Base-by-base conservation (phyloP, 371 early-diverging fungal species). In the Catenaria anguillulae region DNA sequence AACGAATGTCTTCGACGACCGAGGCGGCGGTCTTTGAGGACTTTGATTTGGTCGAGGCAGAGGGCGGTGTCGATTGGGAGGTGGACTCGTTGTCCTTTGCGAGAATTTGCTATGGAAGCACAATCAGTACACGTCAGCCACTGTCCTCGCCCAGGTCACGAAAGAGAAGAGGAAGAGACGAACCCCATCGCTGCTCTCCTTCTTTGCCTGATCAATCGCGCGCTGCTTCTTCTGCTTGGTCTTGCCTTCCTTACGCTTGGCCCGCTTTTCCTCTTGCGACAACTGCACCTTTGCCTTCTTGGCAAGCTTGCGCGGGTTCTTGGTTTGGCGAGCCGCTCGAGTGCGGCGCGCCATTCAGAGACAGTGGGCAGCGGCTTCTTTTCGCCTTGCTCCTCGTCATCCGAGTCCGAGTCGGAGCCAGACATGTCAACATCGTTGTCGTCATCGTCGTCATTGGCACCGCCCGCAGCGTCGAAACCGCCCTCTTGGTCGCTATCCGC, bases 1-100 rank as follows among this genome's bases (percentile, higher is more conserved):
- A 89, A 58, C 71, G 71, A 2, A 86, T 68, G 62, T 79, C 80
- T 29, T 77, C 80, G 34, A 0, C 21, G 58, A 58, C 29, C 2
- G 8, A 13, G 17, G n/a, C 31, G 0, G 58, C 58, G n/a, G n/a
- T n/a, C n/a, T n/a, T n/a, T n/a, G n/a, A n/a, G n/a, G n/a, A n/a
- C n/a, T n/a, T n/a, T n/a, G n/a, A n/a, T n/a, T n/a, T n/a, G n/a
- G n/a, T n/a, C n/a, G n/a, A n/a, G n/a, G n/a, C n/a, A n/a, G n/a
- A n/a, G n/a, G n/a, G n/a, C n/a, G n/a, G n/a, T n/a, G n/a, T n/a
- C n/a, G n/a, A n/a, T n/a, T n/a, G n/a, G n/a, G n/a, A n/a, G n/a
- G n/a, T n/a, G n/a, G n/a, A n/a, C n/a, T n/a, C n/a, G n/a, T n/a
- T n/a, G n/a, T n/a, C n/a, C n/a, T n/a, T n/a, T n/a, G n/a, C n/a